These are phyloP conservation scores for Clonostachys solani DNA, from an alignment of 2,329 filamentous ascomycete species.

Conservation along the genomic window DNA sequence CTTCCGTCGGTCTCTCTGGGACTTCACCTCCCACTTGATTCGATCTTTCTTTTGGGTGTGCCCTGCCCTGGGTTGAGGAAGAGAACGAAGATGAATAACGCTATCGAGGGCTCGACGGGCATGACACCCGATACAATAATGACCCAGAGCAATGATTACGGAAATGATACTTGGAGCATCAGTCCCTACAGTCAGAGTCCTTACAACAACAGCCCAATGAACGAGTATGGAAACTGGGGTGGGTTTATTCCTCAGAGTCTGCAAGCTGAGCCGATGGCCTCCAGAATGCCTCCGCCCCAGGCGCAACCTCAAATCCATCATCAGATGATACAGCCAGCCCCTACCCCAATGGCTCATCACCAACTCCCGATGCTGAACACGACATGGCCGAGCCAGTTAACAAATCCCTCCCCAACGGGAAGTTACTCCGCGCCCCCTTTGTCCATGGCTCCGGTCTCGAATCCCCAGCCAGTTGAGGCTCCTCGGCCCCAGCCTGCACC, in stretches of 20 bases:
- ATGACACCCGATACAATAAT: conserved; percentile 23
- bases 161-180: conserved; percentile 52
- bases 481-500: conserved; percentile 7
- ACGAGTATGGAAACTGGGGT: conserved; percentile 52
- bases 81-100: conserved; percentile 22
- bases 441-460: conserved; percentile 36
- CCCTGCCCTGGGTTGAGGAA: conserved; percentile 1
- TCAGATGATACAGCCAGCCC: conserved; percentile 28
- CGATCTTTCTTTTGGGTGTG: no score
- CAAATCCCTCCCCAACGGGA: conserved; percentile 51
- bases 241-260: conserved; percentile 50
- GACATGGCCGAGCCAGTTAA: conserved; percentile 79
- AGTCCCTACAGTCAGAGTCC: conserved; percentile 60
- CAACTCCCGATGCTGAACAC: conserved; percentile 67
- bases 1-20: no score
- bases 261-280: conserved; percentile 45
- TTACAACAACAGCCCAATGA: conserved; percentile 46
- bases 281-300: conserved; percentile 50
- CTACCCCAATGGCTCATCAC: conserved; percentile 20
- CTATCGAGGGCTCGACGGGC: conserved; percentile 18
- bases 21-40: no score
- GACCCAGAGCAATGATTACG: conserved; percentile 21
- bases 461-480: background rate
- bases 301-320: conserved; percentile 18
- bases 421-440: conserved; percentile 57